Conservation (phyloP, 163 green algal genomes). For the Prototheca cutis region DNA sequence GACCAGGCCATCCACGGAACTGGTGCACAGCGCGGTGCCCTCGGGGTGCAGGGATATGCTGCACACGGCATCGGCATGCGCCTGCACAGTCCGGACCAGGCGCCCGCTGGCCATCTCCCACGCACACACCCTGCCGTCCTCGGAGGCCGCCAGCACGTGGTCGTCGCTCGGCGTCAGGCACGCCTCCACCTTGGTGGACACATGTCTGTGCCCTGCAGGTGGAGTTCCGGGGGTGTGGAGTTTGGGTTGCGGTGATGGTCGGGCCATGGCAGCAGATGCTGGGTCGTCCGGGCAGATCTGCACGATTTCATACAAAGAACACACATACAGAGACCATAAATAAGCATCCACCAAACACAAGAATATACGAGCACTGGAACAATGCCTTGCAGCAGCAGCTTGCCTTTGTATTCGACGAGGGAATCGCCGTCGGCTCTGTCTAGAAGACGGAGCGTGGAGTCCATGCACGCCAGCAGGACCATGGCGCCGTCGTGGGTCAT, state of each 20-base stretch:
- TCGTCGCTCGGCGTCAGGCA: slow-evolving; percentile 77
- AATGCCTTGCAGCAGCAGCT: no score
- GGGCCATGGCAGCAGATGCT: no score
- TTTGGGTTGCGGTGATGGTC: no score
- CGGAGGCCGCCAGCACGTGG: slow-evolving; percentile 61
- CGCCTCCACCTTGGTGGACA: slow-evolving; percentile 80
- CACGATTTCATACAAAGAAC: no score
- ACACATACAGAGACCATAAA: no score
- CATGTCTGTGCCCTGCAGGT: slow-evolving; percentile 48
- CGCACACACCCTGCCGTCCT: slow-evolving; percentile 72
- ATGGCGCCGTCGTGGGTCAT: slow-evolving; percentile 58
- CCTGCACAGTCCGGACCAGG: slow-evolving; percentile 47
- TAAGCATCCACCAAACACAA: no score
- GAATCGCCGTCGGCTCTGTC: slow-evolving; percentile 50
- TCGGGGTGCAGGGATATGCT: slow-evolving; percentile 67
- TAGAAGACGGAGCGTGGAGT: slow-evolving; percentile 38
- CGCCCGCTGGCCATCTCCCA: slow-evolving; percentile 78
- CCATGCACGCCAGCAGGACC: slow-evolving; percentile 48
- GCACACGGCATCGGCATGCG: slow-evolving; percentile 57
- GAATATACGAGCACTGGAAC: no score
- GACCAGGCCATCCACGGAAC: slow-evolving; percentile 62
- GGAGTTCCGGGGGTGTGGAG: no score
- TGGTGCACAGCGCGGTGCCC: slow-evolving; percentile 57
- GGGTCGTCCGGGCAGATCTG: no score
- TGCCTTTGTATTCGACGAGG: slow-evolving; percentile 53